These are phyloP conservation scores for Cucumis cinereus DNA, from an alignment of 306 rosid species.

Conservation along the genomic window DNA sequence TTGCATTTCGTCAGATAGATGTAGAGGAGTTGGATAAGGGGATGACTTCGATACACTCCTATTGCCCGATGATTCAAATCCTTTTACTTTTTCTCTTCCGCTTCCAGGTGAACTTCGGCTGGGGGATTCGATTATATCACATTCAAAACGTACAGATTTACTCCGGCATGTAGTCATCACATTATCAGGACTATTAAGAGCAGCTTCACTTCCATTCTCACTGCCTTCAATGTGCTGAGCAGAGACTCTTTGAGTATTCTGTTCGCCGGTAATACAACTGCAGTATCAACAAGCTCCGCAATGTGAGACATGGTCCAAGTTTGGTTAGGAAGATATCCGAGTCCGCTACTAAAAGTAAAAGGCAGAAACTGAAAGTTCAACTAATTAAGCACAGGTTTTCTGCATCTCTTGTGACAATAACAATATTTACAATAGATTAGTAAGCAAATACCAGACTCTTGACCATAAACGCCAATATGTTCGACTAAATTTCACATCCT, in stretches of 20 bases:
- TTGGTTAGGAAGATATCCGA: background rate
- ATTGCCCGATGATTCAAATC: conserved; percentile 26
- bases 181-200: conserved; percentile 19
- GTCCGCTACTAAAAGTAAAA: background rate
- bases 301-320: background rate
- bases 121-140: conserved; percentile 32
- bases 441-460: background rate
- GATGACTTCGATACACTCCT: conserved; percentile 37
- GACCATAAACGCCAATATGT: background rate
- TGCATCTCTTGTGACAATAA: background rate
- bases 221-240: conserved; percentile 18
- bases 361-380: background rate
- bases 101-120: conserved; percentile 35
- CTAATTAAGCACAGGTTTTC: background rate
- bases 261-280: conserved; percentile 25
- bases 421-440: background rate
- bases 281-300: background rate
- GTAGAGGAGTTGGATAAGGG: conserved; percentile 69
- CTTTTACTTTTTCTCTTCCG: conserved; percentile 22
- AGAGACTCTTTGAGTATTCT: conserved; percentile 9
- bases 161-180: conserved; percentile 26
- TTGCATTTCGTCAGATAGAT: conserved; percentile 77
- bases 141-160: conserved; percentile 74
- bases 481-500: background rate
- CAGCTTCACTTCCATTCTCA: conserved; percentile 4